These are phyloP conservation scores for Citrullus mucosospermus DNA, from an alignment of 306 rosid species.

Conservation along the genomic window DNA sequence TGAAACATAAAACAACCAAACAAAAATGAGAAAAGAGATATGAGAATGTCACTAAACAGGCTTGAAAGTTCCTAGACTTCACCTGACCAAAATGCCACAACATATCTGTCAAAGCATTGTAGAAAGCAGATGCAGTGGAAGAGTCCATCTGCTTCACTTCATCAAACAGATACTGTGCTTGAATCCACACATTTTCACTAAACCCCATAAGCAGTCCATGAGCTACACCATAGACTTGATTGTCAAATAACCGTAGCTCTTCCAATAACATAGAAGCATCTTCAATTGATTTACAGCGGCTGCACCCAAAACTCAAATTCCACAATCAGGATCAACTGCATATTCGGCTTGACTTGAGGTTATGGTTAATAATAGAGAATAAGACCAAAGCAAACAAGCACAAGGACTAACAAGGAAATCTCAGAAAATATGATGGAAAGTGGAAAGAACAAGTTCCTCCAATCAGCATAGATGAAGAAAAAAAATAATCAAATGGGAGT, in stretches of 20 bases:
- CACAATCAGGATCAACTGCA: conserved; percentile 1
- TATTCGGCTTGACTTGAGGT: neutral
- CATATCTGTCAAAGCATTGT: conserved; percentile 94
- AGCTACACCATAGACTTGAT: conserved; percentile 85
- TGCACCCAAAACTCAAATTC: conserved; percentile 30
- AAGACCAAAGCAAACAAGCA: neutral
- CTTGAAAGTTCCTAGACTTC: conserved; percentile 3
- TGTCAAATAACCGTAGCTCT: conserved; percentile 66
- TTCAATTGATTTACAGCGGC: conserved; percentile 67
- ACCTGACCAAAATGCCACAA: conserved; percentile 97
- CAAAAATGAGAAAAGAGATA: neutral
- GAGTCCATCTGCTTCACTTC: conserved; percentile 81
- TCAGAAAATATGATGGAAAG: neutral
- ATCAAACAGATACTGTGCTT: conserved; percentile 62
- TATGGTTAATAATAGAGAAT: neutral
- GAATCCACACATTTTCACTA: conserved; percentile 55
- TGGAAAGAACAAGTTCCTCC: neutral
- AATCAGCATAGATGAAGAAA: neutral
- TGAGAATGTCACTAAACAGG: neutral
- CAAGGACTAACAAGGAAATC: neutral
- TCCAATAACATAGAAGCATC: conserved; percentile 82
- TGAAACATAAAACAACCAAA: neutral
- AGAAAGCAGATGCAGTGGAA: conserved; percentile 84
- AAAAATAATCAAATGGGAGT: neutral
- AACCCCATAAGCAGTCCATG: conserved; percentile 79